Percentiles rank a stretch among this genome's conserved stretches.
These are phyloP conservation scores for Staphylotrichum tortipilum DNA, from an alignment of 495 filamentous ascomycete genomes.

Conservation along the genomic window DNA sequence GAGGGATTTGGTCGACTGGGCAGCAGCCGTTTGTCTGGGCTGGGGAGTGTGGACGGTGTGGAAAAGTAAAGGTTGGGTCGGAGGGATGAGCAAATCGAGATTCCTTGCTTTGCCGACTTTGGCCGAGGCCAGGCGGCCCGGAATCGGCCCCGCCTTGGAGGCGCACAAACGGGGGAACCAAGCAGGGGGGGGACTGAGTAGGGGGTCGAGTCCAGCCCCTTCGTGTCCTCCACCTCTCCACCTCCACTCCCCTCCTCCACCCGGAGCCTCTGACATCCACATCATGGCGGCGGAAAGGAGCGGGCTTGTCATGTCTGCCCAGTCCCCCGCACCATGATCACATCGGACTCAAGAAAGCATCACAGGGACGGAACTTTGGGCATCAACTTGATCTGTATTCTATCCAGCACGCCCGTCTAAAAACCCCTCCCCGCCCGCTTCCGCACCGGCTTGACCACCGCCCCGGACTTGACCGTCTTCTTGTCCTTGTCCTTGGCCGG, in stretches of 20 bases:
- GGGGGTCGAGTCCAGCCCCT: too few relatives aligned
- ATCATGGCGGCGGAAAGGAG: too few relatives aligned
- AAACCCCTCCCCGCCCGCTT: slow-evolving; percentile 32
- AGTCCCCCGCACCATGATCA: too few relatives aligned
- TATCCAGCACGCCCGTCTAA: slow-evolving; percentile 4
- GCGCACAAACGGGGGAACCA: too few relatives aligned
- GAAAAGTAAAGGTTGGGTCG: not conserved
- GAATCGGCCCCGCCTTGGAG: slow-evolving; percentile 13
- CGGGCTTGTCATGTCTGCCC: too few relatives aligned
- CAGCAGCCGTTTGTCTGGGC: too few relatives aligned
- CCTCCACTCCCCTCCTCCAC: too few relatives aligned
- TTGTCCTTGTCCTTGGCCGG: slow-evolving; percentile 44
- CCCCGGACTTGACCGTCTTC: slow-evolving; percentile 43
- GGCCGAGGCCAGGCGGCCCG: slow-evolving; percentile 8
- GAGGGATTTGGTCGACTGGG: not conserved
- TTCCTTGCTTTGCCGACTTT: slow-evolving; percentile 9
- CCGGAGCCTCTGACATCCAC: too few relatives aligned
- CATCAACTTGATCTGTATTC: not conserved
- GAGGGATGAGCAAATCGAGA: too few relatives aligned
- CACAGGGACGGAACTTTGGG: not conserved
- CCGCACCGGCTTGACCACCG: slow-evolving; percentile 55
- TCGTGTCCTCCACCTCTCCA: too few relatives aligned
- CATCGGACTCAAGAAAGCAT: not conserved
- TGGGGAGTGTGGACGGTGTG: too few relatives aligned
- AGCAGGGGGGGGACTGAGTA: too few relatives aligned